Evolutionary conservation across 2,329 filamentous ascomycete species (phyloP).

Genomic region (Fusarium oligoseptatum): DNA sequence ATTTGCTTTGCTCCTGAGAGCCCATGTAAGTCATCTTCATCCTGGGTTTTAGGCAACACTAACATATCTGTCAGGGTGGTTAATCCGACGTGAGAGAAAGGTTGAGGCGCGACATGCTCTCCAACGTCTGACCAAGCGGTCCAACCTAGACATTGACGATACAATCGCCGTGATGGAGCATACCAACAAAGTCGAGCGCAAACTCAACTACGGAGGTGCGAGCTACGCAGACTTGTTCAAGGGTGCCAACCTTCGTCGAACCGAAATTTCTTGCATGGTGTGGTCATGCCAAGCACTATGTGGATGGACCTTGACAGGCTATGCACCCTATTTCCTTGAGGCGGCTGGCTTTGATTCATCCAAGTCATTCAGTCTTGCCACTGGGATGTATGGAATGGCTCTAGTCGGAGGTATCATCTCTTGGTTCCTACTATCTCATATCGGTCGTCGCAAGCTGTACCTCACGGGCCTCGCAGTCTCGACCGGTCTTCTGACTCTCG

Average conservation of each 20-base stretch:
- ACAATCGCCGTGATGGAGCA: conserved; percentile 58
- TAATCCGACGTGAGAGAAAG: conserved; percentile 53
- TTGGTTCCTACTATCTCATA: too few relatives aligned
- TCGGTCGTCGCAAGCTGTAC: conserved; percentile 47
- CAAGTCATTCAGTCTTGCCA: too few relatives aligned
- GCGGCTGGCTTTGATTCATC: conserved; percentile 50
- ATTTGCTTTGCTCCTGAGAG: conserved; percentile 56
- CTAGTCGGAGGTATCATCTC: too few relatives aligned
- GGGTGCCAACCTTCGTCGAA: conserved; percentile 46
- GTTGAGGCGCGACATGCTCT: conserved; percentile 51
- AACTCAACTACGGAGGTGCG: conserved; percentile 52
- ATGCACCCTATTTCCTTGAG: conserved; percentile 57
- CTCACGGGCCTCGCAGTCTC: conserved; percentile 51
- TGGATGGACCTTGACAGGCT: conserved; percentile 38
- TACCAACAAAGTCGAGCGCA: conserved; percentile 58
- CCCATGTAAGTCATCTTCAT: conserved; percentile 48
- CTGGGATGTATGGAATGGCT: too few relatives aligned
- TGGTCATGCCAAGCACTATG: conserved; percentile 47
- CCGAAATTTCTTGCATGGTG: conserved; percentile 46
- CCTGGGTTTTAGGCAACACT: background rate
- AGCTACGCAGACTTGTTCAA: conserved; percentile 38
- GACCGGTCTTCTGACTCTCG: conserved; percentile 52
- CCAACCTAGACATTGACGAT: conserved; percentile 56
- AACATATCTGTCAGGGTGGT: conserved; percentile 48
- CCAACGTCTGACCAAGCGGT: conserved; percentile 47